These are phyloP conservation scores for Cordyceps cateniannulata DNA, from an alignment of 2,329 filamentous ascomycete species.

Conservation along the genomic window DNA sequence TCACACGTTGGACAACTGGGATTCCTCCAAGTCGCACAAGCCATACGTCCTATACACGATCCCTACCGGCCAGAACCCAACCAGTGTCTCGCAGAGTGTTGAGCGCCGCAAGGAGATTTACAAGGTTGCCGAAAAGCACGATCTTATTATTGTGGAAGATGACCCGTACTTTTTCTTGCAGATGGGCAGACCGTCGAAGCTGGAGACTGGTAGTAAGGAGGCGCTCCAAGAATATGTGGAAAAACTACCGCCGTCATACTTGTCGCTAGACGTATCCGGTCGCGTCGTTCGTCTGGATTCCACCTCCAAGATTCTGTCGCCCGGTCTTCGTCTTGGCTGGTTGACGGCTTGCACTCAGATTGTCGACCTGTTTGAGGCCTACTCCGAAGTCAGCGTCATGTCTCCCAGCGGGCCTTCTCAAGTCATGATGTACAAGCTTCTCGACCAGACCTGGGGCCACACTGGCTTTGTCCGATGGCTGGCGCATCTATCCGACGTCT, in stretches of 20 bases:
- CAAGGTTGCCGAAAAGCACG: slow-evolving; percentile 66
- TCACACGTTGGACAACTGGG: slow-evolving; percentile 58
- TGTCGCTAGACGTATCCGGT: slow-evolving; percentile 39
- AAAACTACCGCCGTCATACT: slow-evolving; percentile 22
- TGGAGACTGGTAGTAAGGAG: neutral
- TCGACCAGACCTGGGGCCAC: slow-evolving; percentile 87
- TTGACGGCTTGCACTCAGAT: slow-evolving; percentile 74
- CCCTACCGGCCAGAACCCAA: slow-evolving; percentile 77
- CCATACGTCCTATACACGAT: slow-evolving; percentile 48
- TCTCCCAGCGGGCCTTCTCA: slow-evolving; percentile 74
- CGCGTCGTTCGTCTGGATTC: slow-evolving; percentile 80
- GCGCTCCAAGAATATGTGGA: slow-evolving; percentile 7
- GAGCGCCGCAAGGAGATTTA: slow-evolving; percentile 64
- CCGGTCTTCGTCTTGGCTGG: slow-evolving; percentile 74
- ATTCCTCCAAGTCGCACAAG: slow-evolving; percentile 35
- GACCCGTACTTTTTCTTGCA: slow-evolving; percentile 87
- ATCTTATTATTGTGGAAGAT: slow-evolving; percentile 76
- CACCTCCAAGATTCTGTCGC: slow-evolving; percentile 79
- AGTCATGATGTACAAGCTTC: slow-evolving; percentile 70
- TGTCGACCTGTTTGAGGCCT: slow-evolving; percentile 66
- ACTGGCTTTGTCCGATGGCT: slow-evolving; percentile 81
- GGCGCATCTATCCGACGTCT: slow-evolving; percentile 66
- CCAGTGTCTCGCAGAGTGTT: slow-evolving; percentile 65
- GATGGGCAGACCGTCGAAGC: slow-evolving; percentile 32
- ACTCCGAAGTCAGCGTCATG: slow-evolving; percentile 71